These are phyloP conservation scores for Moricandia arvensis DNA, from an alignment of 345 rosid species.

Conservation along the genomic window DNA sequence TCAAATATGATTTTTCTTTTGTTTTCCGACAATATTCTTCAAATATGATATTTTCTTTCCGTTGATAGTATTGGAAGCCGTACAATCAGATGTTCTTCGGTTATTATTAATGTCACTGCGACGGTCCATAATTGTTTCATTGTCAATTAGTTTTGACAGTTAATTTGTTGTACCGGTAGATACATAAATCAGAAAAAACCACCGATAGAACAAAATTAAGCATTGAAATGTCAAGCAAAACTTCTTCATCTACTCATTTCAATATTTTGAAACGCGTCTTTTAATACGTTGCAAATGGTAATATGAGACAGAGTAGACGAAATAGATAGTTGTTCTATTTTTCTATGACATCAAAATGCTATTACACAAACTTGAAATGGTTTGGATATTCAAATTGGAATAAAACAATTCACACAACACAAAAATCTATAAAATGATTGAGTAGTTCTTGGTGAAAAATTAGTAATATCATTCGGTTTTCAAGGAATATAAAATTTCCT, in stretches of 20 bases:
- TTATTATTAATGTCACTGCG: background rate
- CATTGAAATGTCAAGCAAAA: background rate
- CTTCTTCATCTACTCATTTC: too few relatives aligned
- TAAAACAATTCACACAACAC: too few relatives aligned
- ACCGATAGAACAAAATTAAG: background rate
- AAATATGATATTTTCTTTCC: too few relatives aligned
- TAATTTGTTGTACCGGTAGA: background rate
- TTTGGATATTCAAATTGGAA: too few relatives aligned
- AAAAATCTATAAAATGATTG: too few relatives aligned
- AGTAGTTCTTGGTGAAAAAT: too few relatives aligned
- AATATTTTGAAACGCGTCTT: background rate
- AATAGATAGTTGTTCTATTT: background rate
- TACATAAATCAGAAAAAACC: background rate
- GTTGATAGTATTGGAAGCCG: background rate
- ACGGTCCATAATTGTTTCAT: background rate
- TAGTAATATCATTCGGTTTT: too few relatives aligned
- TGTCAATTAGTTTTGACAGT: background rate
- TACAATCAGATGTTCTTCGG: conserved; percentile 15
- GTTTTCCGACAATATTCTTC: background rate
- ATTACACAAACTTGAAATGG: too few relatives aligned
- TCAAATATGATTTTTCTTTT: background rate
- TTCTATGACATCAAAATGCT: too few relatives aligned
- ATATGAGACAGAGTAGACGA: background rate
- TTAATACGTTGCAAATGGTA: background rate
- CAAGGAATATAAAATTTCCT: too few relatives aligned